Base-by-base conservation (phyloP, 1,139 yeast genomes). In the Sugiyamaella paludigena region DNA sequence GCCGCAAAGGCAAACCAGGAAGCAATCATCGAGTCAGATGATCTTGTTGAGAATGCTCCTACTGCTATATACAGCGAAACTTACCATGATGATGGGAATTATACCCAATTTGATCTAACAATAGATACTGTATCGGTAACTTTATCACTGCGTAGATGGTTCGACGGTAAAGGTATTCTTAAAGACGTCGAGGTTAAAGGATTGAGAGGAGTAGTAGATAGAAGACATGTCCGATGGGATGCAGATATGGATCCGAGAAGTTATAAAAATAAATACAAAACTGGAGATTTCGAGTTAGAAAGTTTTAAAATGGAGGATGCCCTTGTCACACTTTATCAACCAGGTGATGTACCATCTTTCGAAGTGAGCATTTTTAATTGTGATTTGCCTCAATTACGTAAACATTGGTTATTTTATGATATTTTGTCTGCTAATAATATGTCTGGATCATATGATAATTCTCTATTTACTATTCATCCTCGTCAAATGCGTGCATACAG, bases 261-360 rank as follows among this genome's bases (percentile, higher is more conserved):
- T 59, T 87, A 88, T 67, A 80, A 83, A 59, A 86, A 87, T 61
- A 69, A 81, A 26, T 79, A 83, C 54, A 77, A 74, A 49, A 89
- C 91, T 0, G 98, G 98, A 7, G 98, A 92, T 68, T 92, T 94
- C 73, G 97, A 92, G 65, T 80, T 92, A 60, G 92, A 87, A 45
- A 80, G 80, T 46, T 86, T 88, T 64, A 80, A 77, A 55, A 79
- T 91, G 79, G 88, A 86, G 56, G 98, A 92, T 66, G 84, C 87
- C 2, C 70, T 91, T 50, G 84, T 92, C 53, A 85, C 92, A 4
- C 70, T 92, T 50, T 75, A 77, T 57, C 97, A 91, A 66, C 98
- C 98, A 0, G 76, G 75, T 49, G 61, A 51, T 41, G 86, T 87
- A 65, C 75, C 95, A 49, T 91, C 92, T 0, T 87, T 92, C 65